Evolutionary conservation across 108 stramenopile genomes (phyloP), one percentile per base, ranked within the genome.

Genomic region (Craspedostauros australis): DNA sequence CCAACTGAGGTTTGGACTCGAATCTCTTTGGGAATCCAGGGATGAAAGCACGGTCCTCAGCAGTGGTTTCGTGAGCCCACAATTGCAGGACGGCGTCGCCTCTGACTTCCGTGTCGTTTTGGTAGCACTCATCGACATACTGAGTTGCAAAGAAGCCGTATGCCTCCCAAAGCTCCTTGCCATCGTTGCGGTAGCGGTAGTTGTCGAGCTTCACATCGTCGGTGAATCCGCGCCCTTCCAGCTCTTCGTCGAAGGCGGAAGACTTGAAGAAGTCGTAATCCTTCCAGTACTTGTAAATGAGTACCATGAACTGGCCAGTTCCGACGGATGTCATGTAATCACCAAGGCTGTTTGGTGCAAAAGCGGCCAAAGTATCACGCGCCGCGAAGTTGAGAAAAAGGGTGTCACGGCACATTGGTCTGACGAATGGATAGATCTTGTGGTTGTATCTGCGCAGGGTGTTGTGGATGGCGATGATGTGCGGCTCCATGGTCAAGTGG

Each of bases 91-190:
- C 46, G 2, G 14, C 24, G 23, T 60, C 58, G 1, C 2, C 23
- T 32, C 24, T 29, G 4, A 60, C 26, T 2, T 22, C 58, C 15
- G 1, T 19, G 31, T 60, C 46, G 4, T 12, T 2, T 30, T 48
- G 15, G 58, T 47, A 60, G 47, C 15, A 15, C 31, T 60, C 58
- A 48, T 60, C 58, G 23, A 60, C 58, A 49, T 50, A 60, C 2
- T 46, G 26, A 3, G 1, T 48, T 2, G 58, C 58, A 48, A 60
- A 60, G 2, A 2, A 26, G n/a, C 46, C 39, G 44, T 31, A 31
- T 15, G 54, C 54, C 1, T 56, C 23, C 54, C 54, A 56, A n/a
- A 56, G 30, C 30, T 56, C 44, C 54, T 44, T 56, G 14, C 54
- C 54, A 22, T 56, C 54, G 4, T 43, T 18, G 21, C 54, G 39